Evolutionary conservation across 768 basidiomycete species (phyloP).

Genomic region (Pleurotus citrinopileatus): DNA sequence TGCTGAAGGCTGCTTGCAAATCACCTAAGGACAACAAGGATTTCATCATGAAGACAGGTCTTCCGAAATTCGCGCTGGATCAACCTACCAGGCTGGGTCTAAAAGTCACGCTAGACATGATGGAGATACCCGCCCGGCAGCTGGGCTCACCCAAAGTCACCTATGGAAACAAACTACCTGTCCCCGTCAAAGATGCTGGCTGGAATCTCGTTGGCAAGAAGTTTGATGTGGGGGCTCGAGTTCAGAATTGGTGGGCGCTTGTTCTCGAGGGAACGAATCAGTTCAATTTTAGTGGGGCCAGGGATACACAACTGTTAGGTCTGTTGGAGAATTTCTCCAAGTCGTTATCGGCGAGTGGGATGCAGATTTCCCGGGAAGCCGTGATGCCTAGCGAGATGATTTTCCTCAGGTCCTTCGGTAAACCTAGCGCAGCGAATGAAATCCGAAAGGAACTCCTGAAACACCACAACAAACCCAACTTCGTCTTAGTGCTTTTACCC

Average conservation of each 20-base stretch:
- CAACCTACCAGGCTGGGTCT: constrained; percentile 52
- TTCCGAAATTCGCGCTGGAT: constrained; percentile 48
- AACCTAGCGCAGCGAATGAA: constrained; percentile 39
- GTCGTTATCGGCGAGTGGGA: neutral
- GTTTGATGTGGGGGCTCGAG: constrained; percentile 53
- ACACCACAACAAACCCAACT: constrained; percentile 46
- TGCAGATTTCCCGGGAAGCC: neutral
- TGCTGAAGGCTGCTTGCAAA: constrained; percentile 70
- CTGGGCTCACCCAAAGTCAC: constrained; percentile 55
- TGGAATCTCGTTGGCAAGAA: constrained; percentile 79
- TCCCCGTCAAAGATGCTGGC: constrained; percentile 50
- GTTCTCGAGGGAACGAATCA: constrained; percentile 49
- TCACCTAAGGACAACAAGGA: constrained; percentile 56
- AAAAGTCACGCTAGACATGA: constrained; percentile 53
- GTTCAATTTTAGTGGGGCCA: constrained; percentile 32
- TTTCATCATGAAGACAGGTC: constrained; percentile 53
- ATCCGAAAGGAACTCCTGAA: constrained; percentile 18
- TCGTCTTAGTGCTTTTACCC: constrained; percentile 70
- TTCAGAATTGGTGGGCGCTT: constrained; percentile 67
- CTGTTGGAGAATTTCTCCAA: constrained; percentile 47
- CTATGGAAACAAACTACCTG: constrained; percentile 44
- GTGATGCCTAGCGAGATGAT: neutral
- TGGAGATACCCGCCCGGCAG: constrained; percentile 61
- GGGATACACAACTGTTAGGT: constrained; percentile 35
- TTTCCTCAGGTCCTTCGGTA: constrained; percentile 25